These are phyloP conservation scores for Bremia lactucae DNA, from an alignment of 352 stramenopile genomes.

Conservation along the genomic window DNA sequence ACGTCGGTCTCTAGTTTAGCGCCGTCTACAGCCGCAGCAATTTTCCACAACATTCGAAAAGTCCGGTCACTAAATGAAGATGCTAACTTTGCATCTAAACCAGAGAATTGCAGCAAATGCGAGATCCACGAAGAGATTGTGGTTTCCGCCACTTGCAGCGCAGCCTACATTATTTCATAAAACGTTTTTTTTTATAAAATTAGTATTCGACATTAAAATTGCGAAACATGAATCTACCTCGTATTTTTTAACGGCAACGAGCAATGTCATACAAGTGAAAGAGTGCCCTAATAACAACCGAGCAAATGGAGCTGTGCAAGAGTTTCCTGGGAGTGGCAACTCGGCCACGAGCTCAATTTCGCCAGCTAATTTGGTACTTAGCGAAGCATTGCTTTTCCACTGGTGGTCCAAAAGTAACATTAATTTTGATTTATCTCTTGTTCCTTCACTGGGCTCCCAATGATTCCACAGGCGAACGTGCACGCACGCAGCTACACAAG, in stretches of 20 bases:
- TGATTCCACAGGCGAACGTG: slow-evolving; percentile 51
- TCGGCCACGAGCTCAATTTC: slow-evolving; percentile 13
- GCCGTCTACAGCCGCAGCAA: slow-evolving; percentile 25
- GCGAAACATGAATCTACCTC: too few relatives aligned
- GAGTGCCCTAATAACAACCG: slow-evolving; percentile 36
- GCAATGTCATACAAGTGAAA: slow-evolving; percentile 28
- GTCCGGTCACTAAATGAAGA: slow-evolving; percentile 51
- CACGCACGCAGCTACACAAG: slow-evolving; percentile 32
- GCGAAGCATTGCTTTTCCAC: background rate
- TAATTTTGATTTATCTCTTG: slow-evolving; percentile 3
- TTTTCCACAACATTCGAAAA: slow-evolving; percentile 70
- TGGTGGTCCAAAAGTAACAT: slow-evolving; percentile 3
- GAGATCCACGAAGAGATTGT: slow-evolving; percentile 39
- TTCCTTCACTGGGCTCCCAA: slow-evolving; percentile 10
- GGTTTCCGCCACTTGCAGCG: slow-evolving; percentile 13
- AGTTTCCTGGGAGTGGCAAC: slow-evolving; percentile 31
- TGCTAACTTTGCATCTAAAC: slow-evolving; percentile 38
- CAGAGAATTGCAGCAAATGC: slow-evolving; percentile 30
- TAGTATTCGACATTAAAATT: too few relatives aligned
- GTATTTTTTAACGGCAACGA: slow-evolving; percentile 21
- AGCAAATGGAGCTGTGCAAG: slow-evolving; percentile 35
- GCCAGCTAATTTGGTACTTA: slow-evolving; percentile 1
- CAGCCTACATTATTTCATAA: slow-evolving; percentile 14
- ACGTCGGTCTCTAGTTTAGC: slow-evolving; percentile 8
- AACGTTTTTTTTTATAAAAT: background rate